Base-by-base conservation (phyloP, 179 eudicot species). In the Amaranthus tricolor region DNA sequence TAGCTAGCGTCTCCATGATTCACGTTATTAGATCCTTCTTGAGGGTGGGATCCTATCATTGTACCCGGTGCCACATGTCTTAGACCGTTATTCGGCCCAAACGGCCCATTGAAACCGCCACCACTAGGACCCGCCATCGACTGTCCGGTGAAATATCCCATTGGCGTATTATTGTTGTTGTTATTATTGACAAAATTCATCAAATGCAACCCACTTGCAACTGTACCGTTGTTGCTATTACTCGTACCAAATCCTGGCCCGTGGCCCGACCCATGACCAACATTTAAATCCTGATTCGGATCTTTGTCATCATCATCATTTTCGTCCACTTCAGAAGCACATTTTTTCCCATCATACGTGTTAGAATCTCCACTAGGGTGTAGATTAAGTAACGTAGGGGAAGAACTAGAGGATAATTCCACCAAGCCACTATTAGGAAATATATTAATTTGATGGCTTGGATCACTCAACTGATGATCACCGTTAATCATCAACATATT, bases 91-190 rank as follows among this genome's bases (percentile, higher is more conserved):
- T 78, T 85, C 44, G 86, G 53, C 12, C 88, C 83, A 0, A 82
- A 69, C n/a, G 88, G 88, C 4, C 87, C 86, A 0, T 85, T 88
- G 4, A 21, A 74, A 9, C 78, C 82, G 13, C 72, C 81, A 13
- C 78, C 74, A 12, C 52, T 55, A n/a, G 75, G 69, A 21, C 57
- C 78, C 66, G 48, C 76, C 53, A 66, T 50, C 50, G 76, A 79
- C 14, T 79, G 83, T 19, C 81, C 83, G 48, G 74, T 51, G 19
- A 74, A 63, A 16, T 79, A 80, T 8, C 70, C 71, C 77, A 79
- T 77, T 0, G 76, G 55, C 0, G 61, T 19, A 45, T 66, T 75
- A 75, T 31, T 31, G 0, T 31, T 31, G 40, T 31, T 31, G 2
- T 31, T 31, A 31, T 7, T 63, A 63, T 20, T 75, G 0, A 71